Evolutionary conservation across 768 basidiomycete genomes (phyloP), one percentile per base, ranked within the genome.

Genomic region (Gloeopeniophorella convolvens): DNA sequence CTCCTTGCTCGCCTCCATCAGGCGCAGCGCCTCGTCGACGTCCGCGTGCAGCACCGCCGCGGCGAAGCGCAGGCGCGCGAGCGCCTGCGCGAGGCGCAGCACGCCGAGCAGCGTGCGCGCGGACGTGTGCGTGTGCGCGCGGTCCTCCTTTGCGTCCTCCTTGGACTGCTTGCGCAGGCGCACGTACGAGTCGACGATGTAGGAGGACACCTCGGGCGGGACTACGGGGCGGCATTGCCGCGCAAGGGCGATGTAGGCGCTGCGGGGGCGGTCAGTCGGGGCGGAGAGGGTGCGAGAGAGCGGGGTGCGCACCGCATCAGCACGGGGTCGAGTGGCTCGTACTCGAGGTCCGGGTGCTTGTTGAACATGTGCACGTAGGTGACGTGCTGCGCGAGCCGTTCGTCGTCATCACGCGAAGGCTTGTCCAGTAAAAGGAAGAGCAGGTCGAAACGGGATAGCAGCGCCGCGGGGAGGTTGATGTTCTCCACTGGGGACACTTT

Each of bases 281-380:
- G 33, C 42, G 51, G 33, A 13, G 34, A 37, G 10, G 32, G 18
- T 31, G 35, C 45, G 16, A 5, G 21, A 24, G 18, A 18, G 28
- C 11, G 28, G 10, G 15, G 13, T 34, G 59, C 75, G 48, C 50
- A 93, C 91, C 92, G 82, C 83, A 99, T 92, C 52, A 94, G 70
- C 15, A 77, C 72, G 8, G 95, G 92, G 35, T 91, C 83, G 30
- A 98, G 77, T 32, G 91, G 79, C 37, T 95, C 92, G 60, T 80
- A 72, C 37, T 88, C 86, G 35, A 95, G 75, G 45, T 82, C 79
- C 3, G 96, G 96, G 61, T 97, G 95, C 11, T 73, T 73, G 53
- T 86, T 92, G 69, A 91, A 78, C 96, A 98, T 98, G 66, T 99
- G 96, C 20, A 99, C 96, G 62, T 93, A 85, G 1, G 96, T 96